Evolutionary conservation across 176 grass and related monocot genomes (phyloP).

Genomic region (Lolium perenne): DNA sequence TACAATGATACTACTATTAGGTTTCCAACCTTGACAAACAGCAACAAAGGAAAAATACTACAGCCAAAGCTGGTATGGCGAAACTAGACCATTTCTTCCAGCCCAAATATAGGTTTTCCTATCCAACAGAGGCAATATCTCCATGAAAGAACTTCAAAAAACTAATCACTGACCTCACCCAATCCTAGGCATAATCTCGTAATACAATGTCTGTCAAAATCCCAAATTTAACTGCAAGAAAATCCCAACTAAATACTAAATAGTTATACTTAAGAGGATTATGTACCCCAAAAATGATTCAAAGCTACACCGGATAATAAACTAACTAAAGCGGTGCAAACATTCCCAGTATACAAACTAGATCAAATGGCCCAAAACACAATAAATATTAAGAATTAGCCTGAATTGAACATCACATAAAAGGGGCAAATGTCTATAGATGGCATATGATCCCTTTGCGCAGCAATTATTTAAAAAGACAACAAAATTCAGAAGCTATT

Average conservation of each 20-base stretch:
- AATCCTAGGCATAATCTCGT: constrained; percentile 12
- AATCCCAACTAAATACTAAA: neutral
- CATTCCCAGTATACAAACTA: neutral
- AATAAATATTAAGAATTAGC: neutral
- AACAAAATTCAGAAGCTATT: neutral
- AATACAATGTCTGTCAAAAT: constrained; percentile 24
- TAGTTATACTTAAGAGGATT: neutral
- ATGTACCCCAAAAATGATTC: neutral
- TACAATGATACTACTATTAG: neutral
- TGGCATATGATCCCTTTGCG: neutral
- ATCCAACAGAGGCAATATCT: neutral
- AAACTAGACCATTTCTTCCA: neutral
- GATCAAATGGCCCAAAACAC: neutral
- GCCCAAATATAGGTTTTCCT: neutral
- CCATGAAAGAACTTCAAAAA: constrained; percentile 24
- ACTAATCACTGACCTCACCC: neutral
- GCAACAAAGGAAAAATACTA: neutral
- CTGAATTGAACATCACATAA: neutral
- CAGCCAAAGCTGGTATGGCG: neutral
- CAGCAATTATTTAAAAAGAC: constrained; percentile 1
- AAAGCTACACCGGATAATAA: neutral
- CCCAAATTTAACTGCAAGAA: neutral
- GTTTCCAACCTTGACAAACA: constrained; percentile 10
- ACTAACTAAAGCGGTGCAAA: neutral
- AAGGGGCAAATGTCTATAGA: neutral